These are phyloP conservation scores for Heterobasidion irregulare DNA, from an alignment of 1,284 basidiomycete genomes.

Conservation along the genomic window DNA sequence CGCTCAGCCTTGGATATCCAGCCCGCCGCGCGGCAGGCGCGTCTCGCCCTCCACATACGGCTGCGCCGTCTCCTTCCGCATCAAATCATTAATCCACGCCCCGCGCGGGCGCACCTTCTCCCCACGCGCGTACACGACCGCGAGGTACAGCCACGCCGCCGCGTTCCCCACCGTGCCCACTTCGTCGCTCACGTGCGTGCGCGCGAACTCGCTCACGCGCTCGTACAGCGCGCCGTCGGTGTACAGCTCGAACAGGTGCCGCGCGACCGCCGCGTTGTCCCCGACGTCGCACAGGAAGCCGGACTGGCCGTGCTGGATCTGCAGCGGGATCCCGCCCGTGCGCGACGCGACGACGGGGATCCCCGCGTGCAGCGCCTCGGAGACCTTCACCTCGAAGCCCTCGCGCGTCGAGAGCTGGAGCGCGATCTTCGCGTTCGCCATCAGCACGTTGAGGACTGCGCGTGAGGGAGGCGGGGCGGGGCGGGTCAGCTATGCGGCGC, in stretches of 20 bases:
- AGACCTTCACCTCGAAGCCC: conserved; percentile 90
- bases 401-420: conserved; percentile 77
- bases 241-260: conserved; percentile 66
- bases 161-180: conserved; percentile 76
- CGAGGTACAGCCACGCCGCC: conserved; percentile 75
- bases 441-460: conserved; percentile 66
- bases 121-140: conserved; percentile 66
- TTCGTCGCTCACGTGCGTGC: conserved; percentile 71
- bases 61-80: conserved; percentile 65
- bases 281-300: conserved; percentile 73
- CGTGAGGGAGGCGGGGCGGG: neutral
- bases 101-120: conserved; percentile 70
- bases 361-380: conserved; percentile 80
- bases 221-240: conserved; percentile 62
- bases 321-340: conserved; percentile 85
- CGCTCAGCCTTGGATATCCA: conserved; percentile 7
- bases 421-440: conserved; percentile 71
- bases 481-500: too few species aligned
- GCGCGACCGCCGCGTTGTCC: conserved; percentile 66
- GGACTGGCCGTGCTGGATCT: conserved; percentile 76
- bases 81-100: conserved; percentile 73
- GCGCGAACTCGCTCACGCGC: conserved; percentile 58
- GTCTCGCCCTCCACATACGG: conserved; percentile 58
- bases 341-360: conserved; percentile 74
- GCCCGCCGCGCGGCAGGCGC: conserved; percentile 43